These are phyloP conservation scores for Sporothrix luriei DNA, from an alignment of 2,329 filamentous ascomycete species.

Conservation along the genomic window DNA sequence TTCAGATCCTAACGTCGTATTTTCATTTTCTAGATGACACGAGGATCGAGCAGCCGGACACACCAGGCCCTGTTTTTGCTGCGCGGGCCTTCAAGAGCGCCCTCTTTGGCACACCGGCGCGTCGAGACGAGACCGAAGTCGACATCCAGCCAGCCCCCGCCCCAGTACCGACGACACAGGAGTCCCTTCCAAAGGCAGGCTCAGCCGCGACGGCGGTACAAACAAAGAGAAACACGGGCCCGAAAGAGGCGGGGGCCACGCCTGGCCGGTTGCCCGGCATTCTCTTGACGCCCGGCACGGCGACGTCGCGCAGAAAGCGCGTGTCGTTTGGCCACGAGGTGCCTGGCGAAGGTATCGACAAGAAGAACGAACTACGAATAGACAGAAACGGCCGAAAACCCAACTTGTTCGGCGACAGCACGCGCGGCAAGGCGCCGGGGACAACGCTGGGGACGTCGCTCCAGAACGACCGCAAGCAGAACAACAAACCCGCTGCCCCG, in stretches of 20 bases:
- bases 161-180: conserved; percentile 44
- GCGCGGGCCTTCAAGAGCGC: conserved; percentile 66
- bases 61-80: conserved; percentile 67
- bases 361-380: conserved; percentile 39
- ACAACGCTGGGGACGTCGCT: conserved; percentile 51
- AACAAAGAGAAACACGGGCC: conserved; percentile 36
- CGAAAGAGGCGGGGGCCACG: conserved; percentile 29
- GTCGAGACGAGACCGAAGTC: conserved; percentile 37
- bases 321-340: conserved; percentile 65
- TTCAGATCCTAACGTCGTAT: conserved; percentile 4
- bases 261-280: conserved; percentile 54
- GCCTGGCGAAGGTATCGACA: conserved; percentile 46
- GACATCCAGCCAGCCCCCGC: conserved; percentile 28
- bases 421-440: conserved; percentile 40
- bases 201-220: not conserved
- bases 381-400: conserved; percentile 35
- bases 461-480: conserved; percentile 47
- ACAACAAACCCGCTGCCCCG: conserved; percentile 24
- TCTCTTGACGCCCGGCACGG: conserved; percentile 65
- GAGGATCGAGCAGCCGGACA: conserved; percentile 62
- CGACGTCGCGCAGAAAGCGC: conserved; percentile 62
- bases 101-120: conserved; percentile 62
- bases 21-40: conserved; percentile 45
- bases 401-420: conserved; percentile 33
- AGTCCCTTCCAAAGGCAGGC: not conserved